Conservation (phyloP, 352 stramenopile genomes). For the Phytopythium helicoides region DNA sequence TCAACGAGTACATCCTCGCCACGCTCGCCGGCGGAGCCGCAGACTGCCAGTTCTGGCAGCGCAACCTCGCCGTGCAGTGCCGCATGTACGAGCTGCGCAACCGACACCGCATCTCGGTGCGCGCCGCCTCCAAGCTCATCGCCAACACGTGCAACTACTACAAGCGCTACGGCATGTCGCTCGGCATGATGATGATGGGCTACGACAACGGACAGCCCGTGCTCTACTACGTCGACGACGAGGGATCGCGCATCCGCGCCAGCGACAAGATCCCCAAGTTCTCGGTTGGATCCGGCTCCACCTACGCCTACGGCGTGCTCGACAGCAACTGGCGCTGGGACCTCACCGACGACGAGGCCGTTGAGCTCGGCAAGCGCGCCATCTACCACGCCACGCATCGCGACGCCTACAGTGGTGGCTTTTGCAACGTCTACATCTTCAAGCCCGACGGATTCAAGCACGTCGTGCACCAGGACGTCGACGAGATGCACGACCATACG, state of each 20-base stretch:
- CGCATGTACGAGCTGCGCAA: conserved; percentile 99
- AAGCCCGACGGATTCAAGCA: conserved; percentile 97
- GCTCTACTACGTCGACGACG: conserved; percentile 99
- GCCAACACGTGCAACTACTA: conserved; percentile 99
- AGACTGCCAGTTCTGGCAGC: conserved; percentile 99
- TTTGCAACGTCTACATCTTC: conserved; percentile 97
- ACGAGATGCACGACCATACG: conserved; percentile 96
- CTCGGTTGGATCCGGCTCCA: conserved; percentile 98
- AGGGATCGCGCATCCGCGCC: conserved; percentile 97
- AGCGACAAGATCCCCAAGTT: conserved; percentile 96
- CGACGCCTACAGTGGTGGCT: conserved; percentile 98
- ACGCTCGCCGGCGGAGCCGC: conserved; percentile 98
- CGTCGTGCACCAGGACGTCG: conserved; percentile 96
- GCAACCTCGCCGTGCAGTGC: conserved; percentile 96
- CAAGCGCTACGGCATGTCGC: conserved; percentile 91
- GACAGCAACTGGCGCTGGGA: conserved; percentile 96
- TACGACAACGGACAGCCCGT: conserved; percentile 98
- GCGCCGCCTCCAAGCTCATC: conserved; percentile 97
- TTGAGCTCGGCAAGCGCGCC: conserved; percentile 97
- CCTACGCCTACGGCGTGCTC: conserved; percentile 99
- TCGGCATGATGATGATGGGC: conserved; percentile 99
- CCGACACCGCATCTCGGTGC: conserved; percentile 98
- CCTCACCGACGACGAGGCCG: conserved; percentile 98
- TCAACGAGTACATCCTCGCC: conserved; percentile 99
- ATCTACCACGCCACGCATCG: conserved; percentile 99